Evolutionary conservation across 2,329 filamentous ascomycete genomes (phyloP).

Genomic region (Gliomastix tumulicola): DNA sequence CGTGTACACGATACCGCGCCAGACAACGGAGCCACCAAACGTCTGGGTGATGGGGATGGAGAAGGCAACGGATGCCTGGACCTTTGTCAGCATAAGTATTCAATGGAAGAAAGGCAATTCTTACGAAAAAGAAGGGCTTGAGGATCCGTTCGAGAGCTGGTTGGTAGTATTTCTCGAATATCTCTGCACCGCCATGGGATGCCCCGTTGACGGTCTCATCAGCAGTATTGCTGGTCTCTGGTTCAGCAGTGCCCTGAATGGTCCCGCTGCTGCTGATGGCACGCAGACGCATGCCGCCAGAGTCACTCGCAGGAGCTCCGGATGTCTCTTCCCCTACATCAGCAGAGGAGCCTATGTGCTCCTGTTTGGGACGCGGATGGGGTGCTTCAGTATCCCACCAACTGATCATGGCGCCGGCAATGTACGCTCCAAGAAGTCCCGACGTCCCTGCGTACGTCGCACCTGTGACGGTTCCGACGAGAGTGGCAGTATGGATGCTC

Average conservation of each 20-base stretch:
- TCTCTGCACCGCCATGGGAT: constrained; percentile 4
- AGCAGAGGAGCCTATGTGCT: neutral
- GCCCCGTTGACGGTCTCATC: no score
- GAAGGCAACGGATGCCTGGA: constrained; percentile 60
- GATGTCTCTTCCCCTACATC: neutral
- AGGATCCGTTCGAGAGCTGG: constrained; percentile 42
- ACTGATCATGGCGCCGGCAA: constrained; percentile 49
- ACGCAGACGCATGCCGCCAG: no score
- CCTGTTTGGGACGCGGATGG: constrained; percentile 6
- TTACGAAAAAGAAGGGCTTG: constrained; percentile 67
- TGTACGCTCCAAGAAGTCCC: constrained; percentile 54
- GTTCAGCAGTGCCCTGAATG: neutral
- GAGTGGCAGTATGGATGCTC: constrained; percentile 36
- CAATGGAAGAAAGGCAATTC: constrained; percentile 7
- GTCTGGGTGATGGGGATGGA: constrained; percentile 68
- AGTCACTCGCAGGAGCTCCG: no score
- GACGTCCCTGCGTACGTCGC: constrained; percentile 57
- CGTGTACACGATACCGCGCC: constrained; percentile 68
- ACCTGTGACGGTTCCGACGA: constrained; percentile 41
- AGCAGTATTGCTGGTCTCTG: neutral
- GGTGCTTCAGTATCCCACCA: constrained; percentile 47
- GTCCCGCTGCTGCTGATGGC: no score
- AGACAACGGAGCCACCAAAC: constrained; percentile 57
- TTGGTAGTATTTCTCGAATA: constrained; percentile 32
- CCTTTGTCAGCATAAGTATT: neutral